Conservation (phyloP, 805 yeast species). For the Wickerhamiella qilinensis region DNA sequence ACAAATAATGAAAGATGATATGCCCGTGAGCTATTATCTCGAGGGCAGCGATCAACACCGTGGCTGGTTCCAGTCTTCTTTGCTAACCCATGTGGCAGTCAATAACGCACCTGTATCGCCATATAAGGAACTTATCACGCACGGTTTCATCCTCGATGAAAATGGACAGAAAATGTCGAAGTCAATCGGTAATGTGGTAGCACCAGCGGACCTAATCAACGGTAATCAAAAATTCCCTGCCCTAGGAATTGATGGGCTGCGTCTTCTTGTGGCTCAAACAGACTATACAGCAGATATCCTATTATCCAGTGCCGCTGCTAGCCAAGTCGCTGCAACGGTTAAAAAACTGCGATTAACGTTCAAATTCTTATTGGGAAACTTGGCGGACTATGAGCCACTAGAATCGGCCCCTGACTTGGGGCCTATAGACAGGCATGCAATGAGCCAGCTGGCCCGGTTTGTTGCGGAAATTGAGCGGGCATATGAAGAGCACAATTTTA, state of each 20-base stretch:
- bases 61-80: constrained; percentile 96
- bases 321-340: constrained; percentile 61
- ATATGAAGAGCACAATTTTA: constrained; percentile 47
- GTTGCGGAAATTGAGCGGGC: constrained; percentile 26
- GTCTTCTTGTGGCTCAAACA: constrained; percentile 81
- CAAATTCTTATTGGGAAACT: constrained; percentile 65
- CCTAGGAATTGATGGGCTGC: constrained; percentile 78
- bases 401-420: constrained; percentile 7
- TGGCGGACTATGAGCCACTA: constrained; percentile 26
- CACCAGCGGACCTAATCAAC: constrained; percentile 46
- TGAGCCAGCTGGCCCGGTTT: constrained; percentile 38
- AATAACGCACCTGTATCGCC: constrained; percentile 35
- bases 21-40: constrained; percentile 48
- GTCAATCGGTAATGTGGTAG: constrained; percentile 67
- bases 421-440: constrained; percentile 41
- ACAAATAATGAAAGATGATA: constrained; percentile 28
- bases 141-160: constrained; percentile 83
- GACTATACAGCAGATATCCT: constrained; percentile 72
- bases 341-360: constrained; percentile 74
- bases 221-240: constrained; percentile 19
- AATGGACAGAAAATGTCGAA: constrained; percentile 87
- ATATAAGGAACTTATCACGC: constrained; percentile 63
- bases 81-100: constrained; percentile 56
- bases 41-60: constrained; percentile 99
- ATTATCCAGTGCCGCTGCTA: constrained; percentile 54